Evolutionary conservation across 139 green algal species (phyloP).

Genomic region (Eudorina sp.): DNA sequence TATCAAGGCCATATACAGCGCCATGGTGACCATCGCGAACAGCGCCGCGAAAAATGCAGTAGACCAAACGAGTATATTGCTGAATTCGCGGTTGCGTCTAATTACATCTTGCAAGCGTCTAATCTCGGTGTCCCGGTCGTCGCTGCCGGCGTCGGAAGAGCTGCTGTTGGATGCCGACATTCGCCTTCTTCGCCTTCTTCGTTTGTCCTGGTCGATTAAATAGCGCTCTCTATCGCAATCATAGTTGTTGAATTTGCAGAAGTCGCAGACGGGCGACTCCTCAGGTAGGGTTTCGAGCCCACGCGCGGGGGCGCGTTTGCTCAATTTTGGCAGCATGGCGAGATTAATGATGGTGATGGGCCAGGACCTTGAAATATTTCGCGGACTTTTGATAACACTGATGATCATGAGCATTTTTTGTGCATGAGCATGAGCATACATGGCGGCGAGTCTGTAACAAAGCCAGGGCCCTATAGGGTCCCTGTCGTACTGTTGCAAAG

Average conservation of each 20-base stretch:
- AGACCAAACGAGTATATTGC: neutral
- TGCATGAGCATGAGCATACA: too few species aligned
- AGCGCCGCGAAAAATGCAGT: neutral
- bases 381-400: too few species aligned
- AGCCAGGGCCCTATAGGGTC: too few species aligned
- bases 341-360: too few species aligned
- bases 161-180: neutral
- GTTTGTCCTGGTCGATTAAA: constrained; percentile 1
- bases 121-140: neutral
- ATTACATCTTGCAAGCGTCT: neutral
- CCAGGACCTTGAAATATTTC: too few species aligned
- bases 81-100: neutral
- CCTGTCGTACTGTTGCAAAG: too few species aligned
- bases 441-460: too few species aligned
- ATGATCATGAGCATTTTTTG: too few species aligned
- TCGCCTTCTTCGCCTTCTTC: neutral
- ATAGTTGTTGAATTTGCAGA: neutral
- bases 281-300: constrained; percentile 13
- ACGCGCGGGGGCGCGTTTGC: constrained; percentile 9
- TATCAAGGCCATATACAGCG: neutral
- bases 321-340: constrained; percentile 7
- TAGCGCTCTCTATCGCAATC: constrained; percentile 9
- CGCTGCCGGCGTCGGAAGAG: too few species aligned
- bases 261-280: constrained; percentile 6
- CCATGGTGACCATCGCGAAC: too few species aligned